Evolutionary conservation across 2,329 filamentous ascomycete genomes (phyloP), one percentile per base, ranked within the genome.

Genomic region (Xylariales sp.): DNA sequence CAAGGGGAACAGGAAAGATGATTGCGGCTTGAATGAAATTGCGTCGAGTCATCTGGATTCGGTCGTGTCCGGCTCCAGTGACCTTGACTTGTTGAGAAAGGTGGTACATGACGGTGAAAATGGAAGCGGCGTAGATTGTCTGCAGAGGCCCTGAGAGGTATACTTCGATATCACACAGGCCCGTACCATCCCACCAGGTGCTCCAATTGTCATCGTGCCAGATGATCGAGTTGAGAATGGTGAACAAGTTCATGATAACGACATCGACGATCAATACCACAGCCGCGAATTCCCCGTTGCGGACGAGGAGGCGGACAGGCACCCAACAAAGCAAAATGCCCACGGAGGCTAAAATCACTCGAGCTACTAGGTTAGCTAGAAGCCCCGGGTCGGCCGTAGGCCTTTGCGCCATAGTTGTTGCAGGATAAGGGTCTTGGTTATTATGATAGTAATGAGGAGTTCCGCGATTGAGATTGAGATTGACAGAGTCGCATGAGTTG

Each of bases 51-150:
- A 77, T 81, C 77, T 88, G 85, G 3, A 67, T 71, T 18, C 75
- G 69, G 1, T 79, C 81, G 5, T 83, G 76, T 5, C 79, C 78
- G 56, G 78, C 82, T 2, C 84, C 78, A 59, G 81, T 70, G 32
- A 85, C 74, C 39, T 81, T 81, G 61, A 89, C 81, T 72, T 86
- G 85, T 45, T 80, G 75, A 14, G 86, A 81, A 9, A 89, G 81
- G 52, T 86, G 84, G 14, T 83, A 82, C 81, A 88, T 85, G 65
- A 87, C 83, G 74, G 85, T 83, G 58, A 87, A 83, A 52, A 87
- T 78, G 43, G 83, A 83, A n/a, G 83, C 83, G 48, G 80, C 80
- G 74, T 83, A 88, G 49, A 85, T 72, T 1, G 82, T 82, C 48
- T 81, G 74, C 32, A 83, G 65, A 3, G 80, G 76, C n/a, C 73